Base-by-base conservation (phyloP, 805 yeast genomes). In the Cyberlindnera mycetangii region DNA sequence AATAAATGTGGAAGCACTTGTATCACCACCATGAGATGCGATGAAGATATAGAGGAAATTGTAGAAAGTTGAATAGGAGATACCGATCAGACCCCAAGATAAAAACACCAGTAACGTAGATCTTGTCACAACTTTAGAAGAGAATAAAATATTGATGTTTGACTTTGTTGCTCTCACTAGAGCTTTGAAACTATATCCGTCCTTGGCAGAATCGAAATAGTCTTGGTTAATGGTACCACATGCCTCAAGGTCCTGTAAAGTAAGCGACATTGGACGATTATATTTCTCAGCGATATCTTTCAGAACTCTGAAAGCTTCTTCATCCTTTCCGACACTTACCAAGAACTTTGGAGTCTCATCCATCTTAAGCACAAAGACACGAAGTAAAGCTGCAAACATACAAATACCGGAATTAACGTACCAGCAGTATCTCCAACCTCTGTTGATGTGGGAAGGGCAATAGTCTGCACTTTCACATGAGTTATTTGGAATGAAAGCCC, bases 371-470 rank as follows among this genome's bases (percentile, higher is more conserved):
- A 68, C 55, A 33, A 76, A 68, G 35, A 78, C 49, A 35, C 79
- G 74, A 14, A 75, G 62, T 44, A 77, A 54, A 18, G 75, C 76
- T 49, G 71, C 73, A 52, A 68, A 66, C 34, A 70, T 32, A 35
- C 78, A 76, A 47, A 78, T 62, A 22, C 72, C 81, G 7, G 79
- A 74, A 58, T 76, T 72, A 27, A 70, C 68, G 57, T 67, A 78
- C 71, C 77, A 74, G 42, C 69, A 66, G 58, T 78, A 78, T 58
- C 83, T 67, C 83, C 83, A 78, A 39, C 83, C 83, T 59, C 74
- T 69, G 59, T 78, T 78, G 28, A 64, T 55, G n/a, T 48, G 49
- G 8, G 74, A 68, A 24, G 69, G 68, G 60, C 83, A 78, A 37
- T 64, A 36, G 18, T 60, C 70, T 5, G 58, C 47, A 62, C 69